Evolutionary conservation across 257 asterid genomes (phyloP).

Genomic region (Capsicum chinense): DNA sequence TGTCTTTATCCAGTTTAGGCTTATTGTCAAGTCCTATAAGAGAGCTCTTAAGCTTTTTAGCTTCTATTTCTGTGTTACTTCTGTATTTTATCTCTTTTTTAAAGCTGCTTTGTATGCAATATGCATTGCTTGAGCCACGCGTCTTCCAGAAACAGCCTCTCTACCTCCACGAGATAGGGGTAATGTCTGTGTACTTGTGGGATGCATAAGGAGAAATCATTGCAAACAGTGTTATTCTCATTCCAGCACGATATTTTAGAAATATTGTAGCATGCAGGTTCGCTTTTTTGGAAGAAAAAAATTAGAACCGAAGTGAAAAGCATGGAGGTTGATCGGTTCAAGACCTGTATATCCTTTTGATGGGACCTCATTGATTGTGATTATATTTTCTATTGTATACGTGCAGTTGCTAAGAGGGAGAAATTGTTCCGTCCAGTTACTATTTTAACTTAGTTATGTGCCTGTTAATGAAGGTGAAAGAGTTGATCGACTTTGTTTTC

Average conservation of each 20-base stretch:
- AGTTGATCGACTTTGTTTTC: background rate
- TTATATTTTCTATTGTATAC: background rate
- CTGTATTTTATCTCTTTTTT: background rate
- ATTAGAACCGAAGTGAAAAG: background rate
- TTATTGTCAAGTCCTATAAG: background rate
- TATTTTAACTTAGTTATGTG: background rate
- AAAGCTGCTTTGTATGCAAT: background rate
- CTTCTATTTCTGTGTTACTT: background rate
- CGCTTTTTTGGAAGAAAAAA: background rate
- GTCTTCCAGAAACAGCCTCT: background rate
- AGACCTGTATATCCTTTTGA: background rate
- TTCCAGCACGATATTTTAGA: background rate
- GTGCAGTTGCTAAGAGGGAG: constrained; percentile 1
- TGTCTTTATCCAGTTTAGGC: constrained; percentile 11
- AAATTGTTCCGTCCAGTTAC: background rate
- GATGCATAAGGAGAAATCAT: background rate
- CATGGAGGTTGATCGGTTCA: background rate
- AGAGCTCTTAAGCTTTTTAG: background rate
- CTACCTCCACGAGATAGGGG: background rate
- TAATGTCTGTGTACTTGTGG: background rate
- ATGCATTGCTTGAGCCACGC: background rate
- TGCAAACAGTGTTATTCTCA: background rate
- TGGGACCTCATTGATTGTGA: background rate
- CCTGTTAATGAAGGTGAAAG: background rate
- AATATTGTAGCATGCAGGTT: background rate